These are phyloP conservation scores for Singerocomus inundabilis DNA, from an alignment of 1,284 basidiomycete genomes.

Conservation along the genomic window DNA sequence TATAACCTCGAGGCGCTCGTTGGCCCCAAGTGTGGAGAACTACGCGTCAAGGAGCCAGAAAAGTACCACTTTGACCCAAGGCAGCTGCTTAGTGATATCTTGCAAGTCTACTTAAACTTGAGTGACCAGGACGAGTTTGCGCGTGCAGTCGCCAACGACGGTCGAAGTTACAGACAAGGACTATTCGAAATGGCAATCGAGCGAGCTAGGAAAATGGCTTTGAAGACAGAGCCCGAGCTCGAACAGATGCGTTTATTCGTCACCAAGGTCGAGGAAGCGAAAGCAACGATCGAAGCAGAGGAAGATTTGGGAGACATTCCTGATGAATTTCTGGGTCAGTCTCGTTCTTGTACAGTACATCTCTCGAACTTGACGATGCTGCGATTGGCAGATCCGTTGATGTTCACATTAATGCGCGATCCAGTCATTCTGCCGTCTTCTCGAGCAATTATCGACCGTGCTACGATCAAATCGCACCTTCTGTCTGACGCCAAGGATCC, in stretches of 20 bases:
- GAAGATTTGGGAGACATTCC: constrained; percentile 93
- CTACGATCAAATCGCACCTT: constrained; percentile 94
- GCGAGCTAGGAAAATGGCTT: constrained; percentile 61
- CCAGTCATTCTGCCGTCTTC: constrained; percentile 92
- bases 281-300: constrained; percentile 77
- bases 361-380: not conserved
- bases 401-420: constrained; percentile 95
- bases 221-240: constrained; percentile 85
- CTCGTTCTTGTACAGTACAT: not conserved
- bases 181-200: constrained; percentile 82
- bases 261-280: constrained; percentile 81
- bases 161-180: constrained; percentile 85
- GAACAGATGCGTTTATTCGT: constrained; percentile 73
- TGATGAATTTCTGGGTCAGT: constrained; percentile 89
- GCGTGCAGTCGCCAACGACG: constrained; percentile 89
- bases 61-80: constrained; percentile 91
- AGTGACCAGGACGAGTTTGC: constrained; percentile 80
- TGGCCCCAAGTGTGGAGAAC: constrained; percentile 81
- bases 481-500: constrained; percentile 90
- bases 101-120: constrained; percentile 92
- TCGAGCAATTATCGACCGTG: constrained; percentile 76
- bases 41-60: constrained; percentile 85
- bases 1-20: constrained; percentile 91
- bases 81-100: constrained; percentile 80
- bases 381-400: constrained; percentile 71